These are phyloP conservation scores for Miscanthus sacchariflorus DNA, from an alignment of 202 grass and related monocot genomes.

Conservation along the genomic window DNA sequence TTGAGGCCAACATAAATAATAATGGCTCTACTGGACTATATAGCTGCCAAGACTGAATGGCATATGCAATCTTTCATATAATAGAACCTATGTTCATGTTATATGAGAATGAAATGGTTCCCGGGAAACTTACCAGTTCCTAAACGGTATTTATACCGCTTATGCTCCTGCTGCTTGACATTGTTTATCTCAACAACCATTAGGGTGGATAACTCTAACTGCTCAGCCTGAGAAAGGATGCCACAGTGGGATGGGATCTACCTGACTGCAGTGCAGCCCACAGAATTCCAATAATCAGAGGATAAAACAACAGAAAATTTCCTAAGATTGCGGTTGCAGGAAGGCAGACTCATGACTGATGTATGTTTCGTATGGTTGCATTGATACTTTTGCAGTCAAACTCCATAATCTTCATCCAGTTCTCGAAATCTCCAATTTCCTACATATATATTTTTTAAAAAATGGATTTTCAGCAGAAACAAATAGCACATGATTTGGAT, in stretches of 20 bases:
- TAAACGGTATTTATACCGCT: constrained; percentile 97
- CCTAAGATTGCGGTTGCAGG: no score
- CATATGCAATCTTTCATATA: not conserved
- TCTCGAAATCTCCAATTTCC: constrained; percentile 97
- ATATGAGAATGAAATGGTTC: constrained; percentile 6
- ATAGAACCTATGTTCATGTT: not conserved
- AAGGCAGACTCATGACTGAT: constrained; percentile 60
- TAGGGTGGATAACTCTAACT: constrained; percentile 94
- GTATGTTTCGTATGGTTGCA: constrained; percentile 84
- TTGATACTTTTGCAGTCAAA: constrained; percentile 94
- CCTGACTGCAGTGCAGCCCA: constrained; percentile 61
- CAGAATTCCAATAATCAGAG: no score
- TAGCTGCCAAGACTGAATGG: not conserved
- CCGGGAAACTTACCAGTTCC: constrained; percentile 75
- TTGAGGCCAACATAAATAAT: constrained; percentile 5
- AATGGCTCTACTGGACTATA: not conserved
- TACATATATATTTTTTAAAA: constrained; percentile 10
- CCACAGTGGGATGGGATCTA: constrained; percentile 89
- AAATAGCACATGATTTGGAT: no score
- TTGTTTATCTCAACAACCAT: constrained; percentile 99
- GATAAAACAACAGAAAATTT: no score
- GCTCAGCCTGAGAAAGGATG: constrained; percentile 95
- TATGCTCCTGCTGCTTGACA: constrained; percentile 98
- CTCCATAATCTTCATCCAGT: constrained; percentile 95
- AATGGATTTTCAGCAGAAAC: no score